Evolutionary conservation across 768 basidiomycete species (phyloP).

Genomic region (Lactarius sanguifluus): DNA sequence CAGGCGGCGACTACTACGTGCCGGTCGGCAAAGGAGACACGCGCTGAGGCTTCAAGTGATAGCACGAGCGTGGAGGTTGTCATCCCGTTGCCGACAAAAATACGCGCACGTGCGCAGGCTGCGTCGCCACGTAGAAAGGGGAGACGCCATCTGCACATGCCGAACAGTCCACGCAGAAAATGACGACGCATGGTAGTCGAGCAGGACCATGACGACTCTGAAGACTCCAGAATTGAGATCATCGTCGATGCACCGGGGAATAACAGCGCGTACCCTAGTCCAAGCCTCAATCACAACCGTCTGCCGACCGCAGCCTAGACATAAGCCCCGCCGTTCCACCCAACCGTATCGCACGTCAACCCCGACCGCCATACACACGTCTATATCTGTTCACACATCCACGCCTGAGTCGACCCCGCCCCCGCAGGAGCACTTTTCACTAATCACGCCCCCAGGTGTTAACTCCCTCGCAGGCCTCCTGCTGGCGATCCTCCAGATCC

Average conservation of each 20-base stretch:
- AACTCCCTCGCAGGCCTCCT: conserved; percentile 8
- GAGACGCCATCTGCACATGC: neutral
- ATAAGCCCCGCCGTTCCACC: neutral
- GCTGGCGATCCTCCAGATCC: conserved; percentile 2
- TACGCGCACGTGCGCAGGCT: too few relatives aligned
- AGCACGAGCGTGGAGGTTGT: neutral
- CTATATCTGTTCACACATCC: neutral
- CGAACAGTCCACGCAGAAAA: neutral
- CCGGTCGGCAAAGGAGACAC: neutral
- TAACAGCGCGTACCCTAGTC: neutral
- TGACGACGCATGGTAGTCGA: conserved; percentile 8
- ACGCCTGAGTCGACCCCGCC: neutral
- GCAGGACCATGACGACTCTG: neutral
- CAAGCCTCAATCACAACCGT: neutral
- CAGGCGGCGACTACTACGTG: neutral
- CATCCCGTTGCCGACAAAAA: neutral
- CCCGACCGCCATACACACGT: neutral
- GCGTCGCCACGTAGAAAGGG: neutral
- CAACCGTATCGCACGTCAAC: neutral
- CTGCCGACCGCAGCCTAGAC: neutral
- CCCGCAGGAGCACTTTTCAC: neutral
- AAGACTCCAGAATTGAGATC: conserved; percentile 1
- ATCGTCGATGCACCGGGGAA: neutral
- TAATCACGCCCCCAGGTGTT: neutral
- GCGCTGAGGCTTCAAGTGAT: neutral